Evolutionary conservation across 1,139 yeast genomes (phyloP).

Genomic region (Magnusiomyces paraingens): DNA sequence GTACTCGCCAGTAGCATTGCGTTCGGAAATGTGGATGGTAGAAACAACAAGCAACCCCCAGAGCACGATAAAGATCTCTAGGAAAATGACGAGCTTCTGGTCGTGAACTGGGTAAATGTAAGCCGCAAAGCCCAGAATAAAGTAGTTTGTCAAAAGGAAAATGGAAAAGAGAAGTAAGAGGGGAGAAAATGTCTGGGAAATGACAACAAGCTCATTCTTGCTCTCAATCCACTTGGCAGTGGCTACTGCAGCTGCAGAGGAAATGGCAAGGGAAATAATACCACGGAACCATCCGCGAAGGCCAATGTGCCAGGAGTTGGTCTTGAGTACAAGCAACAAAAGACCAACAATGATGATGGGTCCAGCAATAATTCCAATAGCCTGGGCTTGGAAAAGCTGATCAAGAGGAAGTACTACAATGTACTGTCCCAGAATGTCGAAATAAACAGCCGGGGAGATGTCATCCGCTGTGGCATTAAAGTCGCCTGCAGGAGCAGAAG

Average conservation of each 20-base stretch:
- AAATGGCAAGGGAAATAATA: slow-evolving; percentile 47
- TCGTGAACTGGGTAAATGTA: slow-evolving; percentile 56
- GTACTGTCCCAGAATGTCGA: slow-evolving; percentile 50
- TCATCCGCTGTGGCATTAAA: slow-evolving; percentile 25
- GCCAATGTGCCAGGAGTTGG: slow-evolving; percentile 43
- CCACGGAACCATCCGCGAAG: slow-evolving; percentile 46
- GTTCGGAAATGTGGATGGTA: slow-evolving; percentile 42
- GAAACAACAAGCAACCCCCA: slow-evolving; percentile 52
- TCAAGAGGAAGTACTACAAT: slow-evolving; percentile 52
- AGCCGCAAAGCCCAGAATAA: slow-evolving; percentile 47
- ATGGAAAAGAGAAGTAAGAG: slow-evolving; percentile 41
- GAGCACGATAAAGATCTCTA: slow-evolving; percentile 48
- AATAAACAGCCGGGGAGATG: slow-evolving; percentile 46
- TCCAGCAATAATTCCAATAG: slow-evolving; percentile 44
- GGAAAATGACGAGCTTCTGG: slow-evolving; percentile 60
- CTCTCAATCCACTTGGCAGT: slow-evolving; percentile 35
- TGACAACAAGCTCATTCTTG: slow-evolving; percentile 52
- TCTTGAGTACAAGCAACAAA: slow-evolving; percentile 42
- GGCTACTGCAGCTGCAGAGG: slow-evolving; percentile 37
- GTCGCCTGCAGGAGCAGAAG: slow-evolving; percentile 37
- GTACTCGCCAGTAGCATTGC: slow-evolving; percentile 57
- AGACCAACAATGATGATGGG: slow-evolving; percentile 51
- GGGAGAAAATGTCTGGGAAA: slow-evolving; percentile 49
- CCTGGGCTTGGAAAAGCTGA: slow-evolving; percentile 42
- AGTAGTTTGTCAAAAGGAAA: slow-evolving; percentile 50